Base-by-base conservation (phyloP, 441 rosid genomes). In the Gossypium aridum region DNA sequence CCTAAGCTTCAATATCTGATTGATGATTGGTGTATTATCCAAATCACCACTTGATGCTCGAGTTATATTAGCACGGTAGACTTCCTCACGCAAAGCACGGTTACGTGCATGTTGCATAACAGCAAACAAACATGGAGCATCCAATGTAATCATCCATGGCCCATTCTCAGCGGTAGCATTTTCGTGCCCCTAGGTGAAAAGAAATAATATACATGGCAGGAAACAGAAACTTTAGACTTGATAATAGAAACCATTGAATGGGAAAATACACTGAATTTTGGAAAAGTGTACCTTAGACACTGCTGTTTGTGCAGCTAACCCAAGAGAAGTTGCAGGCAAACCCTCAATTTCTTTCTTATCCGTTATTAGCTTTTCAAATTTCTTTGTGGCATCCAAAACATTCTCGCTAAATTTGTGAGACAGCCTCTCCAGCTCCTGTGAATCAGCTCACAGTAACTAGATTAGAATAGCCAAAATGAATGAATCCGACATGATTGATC, bases 321-420 rank as follows among this genome's bases (percentile, higher is more conserved):
- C 97, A 78, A 92, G 92, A 80, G 97, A 89, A 20, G 91, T 85
- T 54, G 95, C 88, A 70, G 91, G 96, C 83, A 86, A 75, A 68
- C 89, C 98, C 34, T 91, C 95, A 49, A 94, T 83, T 71, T 89
- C 97, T 72, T 86, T 90, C 84, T 92, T 88, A 81, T 90, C 90
- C 0, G 87, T 86, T 49, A 94, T 85, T 67, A 91, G 75, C 80
- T 90, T 94, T 85, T 89, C 96, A 84, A 88, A 94, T 64, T 87
- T 89, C 82, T 92, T 94, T 78, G 97, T 94, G 73, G 97, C 91
- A 79, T 94, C 98, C 86, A 94, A 80, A 72, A 91, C 97, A 68
- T 94, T 94, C 82, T 91, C 97, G 60, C 70, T 85, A 69, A 94
- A 94, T 77, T 91, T 94, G 70, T 88, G 92, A 60, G 96, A 85